A percentile compares a stretch with the other conserved stretches of the same genome.
Evolutionary conservation across 495 filamentous ascomycete genomes (phyloP).

Genomic region (Daldinia decipiens): DNA sequence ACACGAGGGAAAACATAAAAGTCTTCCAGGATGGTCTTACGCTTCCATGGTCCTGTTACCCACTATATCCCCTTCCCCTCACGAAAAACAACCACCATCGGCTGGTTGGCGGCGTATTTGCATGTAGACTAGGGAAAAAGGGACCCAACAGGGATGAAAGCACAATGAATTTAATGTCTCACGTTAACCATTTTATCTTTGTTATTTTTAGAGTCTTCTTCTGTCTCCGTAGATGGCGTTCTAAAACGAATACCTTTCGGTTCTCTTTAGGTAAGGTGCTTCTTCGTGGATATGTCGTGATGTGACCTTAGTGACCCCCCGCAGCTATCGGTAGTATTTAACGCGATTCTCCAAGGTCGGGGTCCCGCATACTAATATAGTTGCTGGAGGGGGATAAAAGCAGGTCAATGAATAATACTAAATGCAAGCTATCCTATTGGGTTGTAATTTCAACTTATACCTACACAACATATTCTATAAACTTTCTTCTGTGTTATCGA

Average conservation of each 20-base stretch:
- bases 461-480: not conserved
- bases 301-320: not conserved
- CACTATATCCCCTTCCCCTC: constrained; percentile 44
- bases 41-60: constrained; percentile 48
- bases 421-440: not conserved
- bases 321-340: not conserved
- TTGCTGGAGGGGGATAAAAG: too few relatives aligned
- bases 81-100: constrained; percentile 46
- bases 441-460: not conserved
- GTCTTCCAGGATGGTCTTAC: constrained; percentile 53
- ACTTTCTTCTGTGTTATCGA: not conserved
- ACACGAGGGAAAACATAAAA: constrained; percentile 46
- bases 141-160: constrained; percentile 37
- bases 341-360: not conserved
- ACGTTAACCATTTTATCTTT: constrained; percentile 10
- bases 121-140: constrained; percentile 60
- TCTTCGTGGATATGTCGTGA: constrained; percentile 1
- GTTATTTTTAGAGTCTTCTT: not conserved
- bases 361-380: not conserved
- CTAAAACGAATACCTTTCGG: not conserved
- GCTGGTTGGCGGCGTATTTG: constrained; percentile 53
- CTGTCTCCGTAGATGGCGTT: not conserved
- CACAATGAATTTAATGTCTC: constrained; percentile 44
- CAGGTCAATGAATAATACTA: not conserved
- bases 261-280: not conserved